Conservation (phyloP, 2,329 filamentous ascomycete genomes). For the Alternaria solani region DNA sequence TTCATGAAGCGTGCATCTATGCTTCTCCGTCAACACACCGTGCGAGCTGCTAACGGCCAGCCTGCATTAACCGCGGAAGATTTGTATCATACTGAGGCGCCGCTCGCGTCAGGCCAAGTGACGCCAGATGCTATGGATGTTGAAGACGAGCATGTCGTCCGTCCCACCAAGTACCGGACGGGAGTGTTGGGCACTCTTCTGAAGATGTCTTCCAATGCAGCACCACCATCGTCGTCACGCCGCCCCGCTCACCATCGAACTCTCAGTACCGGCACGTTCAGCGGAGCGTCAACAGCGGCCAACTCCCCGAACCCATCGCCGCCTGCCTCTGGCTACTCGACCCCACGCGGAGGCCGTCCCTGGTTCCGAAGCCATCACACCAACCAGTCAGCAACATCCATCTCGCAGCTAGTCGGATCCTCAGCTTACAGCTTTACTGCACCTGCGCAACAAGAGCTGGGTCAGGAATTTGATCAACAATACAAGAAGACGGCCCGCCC, state of each 20-base stretch:
- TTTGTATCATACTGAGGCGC: constrained; percentile 41
- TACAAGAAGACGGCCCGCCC: constrained; percentile 48
- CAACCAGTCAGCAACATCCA: constrained; percentile 51
- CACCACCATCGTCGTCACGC: constrained; percentile 8
- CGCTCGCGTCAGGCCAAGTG: constrained; percentile 55
- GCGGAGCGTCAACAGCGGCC: constrained; percentile 44
- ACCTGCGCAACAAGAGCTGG: constrained; percentile 52
- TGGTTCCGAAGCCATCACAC: constrained; percentile 51
- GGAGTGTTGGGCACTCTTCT: constrained; percentile 77
- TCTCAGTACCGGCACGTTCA: constrained; percentile 39
- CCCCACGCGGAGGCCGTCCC: constrained; percentile 45
- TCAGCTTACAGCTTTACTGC: constrained; percentile 54
- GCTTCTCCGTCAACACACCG: constrained; percentile 46
- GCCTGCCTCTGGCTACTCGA: constrained; percentile 53
- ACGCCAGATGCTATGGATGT: constrained; percentile 61
- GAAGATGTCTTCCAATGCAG: constrained; percentile 53
- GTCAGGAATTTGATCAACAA: constrained; percentile 53
- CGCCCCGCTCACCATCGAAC: constrained; percentile 32
- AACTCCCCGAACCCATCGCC: constrained; percentile 52
- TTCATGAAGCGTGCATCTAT: constrained; percentile 54
- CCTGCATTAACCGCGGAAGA: constrained; percentile 35
- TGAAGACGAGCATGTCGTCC: constrained; percentile 70
- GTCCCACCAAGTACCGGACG: constrained; percentile 72
- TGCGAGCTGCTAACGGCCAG: constrained; percentile 20
- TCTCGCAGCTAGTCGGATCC: constrained; percentile 55